phyloP scores from a whole-genome alignment of 768 basidiomycete genomes.

The Tulasnella sp. region DNA sequence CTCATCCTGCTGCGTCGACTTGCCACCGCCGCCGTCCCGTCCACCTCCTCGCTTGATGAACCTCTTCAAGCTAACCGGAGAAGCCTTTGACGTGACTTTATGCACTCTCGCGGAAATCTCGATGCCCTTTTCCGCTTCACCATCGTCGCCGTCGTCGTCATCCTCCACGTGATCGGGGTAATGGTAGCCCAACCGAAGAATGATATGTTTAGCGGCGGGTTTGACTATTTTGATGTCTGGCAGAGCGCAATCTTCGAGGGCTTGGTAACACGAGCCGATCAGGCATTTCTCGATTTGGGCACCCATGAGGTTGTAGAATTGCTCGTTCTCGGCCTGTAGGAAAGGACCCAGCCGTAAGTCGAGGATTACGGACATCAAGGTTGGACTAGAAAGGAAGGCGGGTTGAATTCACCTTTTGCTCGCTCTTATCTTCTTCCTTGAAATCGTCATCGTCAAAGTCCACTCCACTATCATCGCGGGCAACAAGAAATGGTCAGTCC shows the following conservation, averaged over 20 bases:
- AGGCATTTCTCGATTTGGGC: conserved; percentile 42
- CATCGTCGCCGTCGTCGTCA: conserved; percentile 31
- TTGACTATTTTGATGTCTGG: conserved; percentile 63
- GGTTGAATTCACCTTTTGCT: conserved; percentile 52
- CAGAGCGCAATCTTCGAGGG: conserved; percentile 48
- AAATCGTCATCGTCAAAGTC: conserved; percentile 79
- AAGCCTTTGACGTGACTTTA: conserved; percentile 67
- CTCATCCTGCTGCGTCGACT: conserved; percentile 27
- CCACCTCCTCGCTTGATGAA: conserved; percentile 31
- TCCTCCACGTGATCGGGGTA: neutral
- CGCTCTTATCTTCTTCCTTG: conserved; percentile 57
- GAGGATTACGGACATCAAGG: neutral
- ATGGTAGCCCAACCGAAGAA: conserved; percentile 71
- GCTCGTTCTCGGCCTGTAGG: conserved; percentile 61
- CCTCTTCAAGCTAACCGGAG: conserved; percentile 75
- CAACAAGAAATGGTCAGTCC: conserved; percentile 12
- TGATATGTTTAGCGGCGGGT: conserved; percentile 55
- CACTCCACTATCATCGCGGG: conserved; percentile 51
- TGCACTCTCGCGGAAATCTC: conserved; percentile 64
- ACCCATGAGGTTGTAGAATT: conserved; percentile 49
- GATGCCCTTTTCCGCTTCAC: conserved; percentile 59
- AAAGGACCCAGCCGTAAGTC: neutral
- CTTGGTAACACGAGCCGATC: conserved; percentile 56
- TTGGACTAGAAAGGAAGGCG: neutral
- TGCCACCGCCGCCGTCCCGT: conserved; percentile 27